Base-by-base conservation (phyloP, 2,329 filamentous ascomycete genomes). In the Nothomitra cinnamomea region DNA sequence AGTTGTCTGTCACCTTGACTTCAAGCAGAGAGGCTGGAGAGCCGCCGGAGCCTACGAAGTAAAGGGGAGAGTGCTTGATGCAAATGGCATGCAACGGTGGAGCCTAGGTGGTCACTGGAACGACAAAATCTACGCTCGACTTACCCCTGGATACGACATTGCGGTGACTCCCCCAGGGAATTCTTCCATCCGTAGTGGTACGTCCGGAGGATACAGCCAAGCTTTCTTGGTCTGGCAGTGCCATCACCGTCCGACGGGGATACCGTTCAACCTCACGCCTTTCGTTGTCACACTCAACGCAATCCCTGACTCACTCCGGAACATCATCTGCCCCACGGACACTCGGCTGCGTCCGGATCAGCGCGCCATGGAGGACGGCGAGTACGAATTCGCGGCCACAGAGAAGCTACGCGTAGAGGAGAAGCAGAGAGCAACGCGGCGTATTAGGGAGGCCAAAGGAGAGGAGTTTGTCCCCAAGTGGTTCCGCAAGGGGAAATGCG, bases 331-430 rank as follows among this genome's bases (percentile, higher is more conserved):
- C 38, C 92, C 92, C 0, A 98, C 92, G 0, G 92, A 98, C 66
- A 94, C 90, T 1, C 77, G 92, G n/a, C 73, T 95, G 32, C 77
- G 92, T 28, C 90, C 92, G 0, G 92, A 98, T 67, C 92, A 98
- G 70, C 78, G 92, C 10, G 92, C 92, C 1, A 98, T 98, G 92
- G 92, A 98, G 66, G 89, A 96, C 57, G 92, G 90, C n/a, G 80
- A 89, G 67, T 98, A 98, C 64, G 90, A 96, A 62, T 75, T 92
- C 56, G 92, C 92, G 1, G 92, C 90, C 0, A 79, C 78, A 3
- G 92, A 98, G 72, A 98, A 98, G 78, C 92, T 90, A 63, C 77
- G 92, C 1, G 78, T 98, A 0, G 92, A 98, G 67, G 85, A 95
- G 70, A 88, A 82, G 58, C 92, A 98, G 72, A 76, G 92, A 56